Evolutionary conservation across 1,139 yeast species (phyloP), one percentile per base, ranked within the genome.

Genomic region (Wickerhamomyces sp.): DNA sequence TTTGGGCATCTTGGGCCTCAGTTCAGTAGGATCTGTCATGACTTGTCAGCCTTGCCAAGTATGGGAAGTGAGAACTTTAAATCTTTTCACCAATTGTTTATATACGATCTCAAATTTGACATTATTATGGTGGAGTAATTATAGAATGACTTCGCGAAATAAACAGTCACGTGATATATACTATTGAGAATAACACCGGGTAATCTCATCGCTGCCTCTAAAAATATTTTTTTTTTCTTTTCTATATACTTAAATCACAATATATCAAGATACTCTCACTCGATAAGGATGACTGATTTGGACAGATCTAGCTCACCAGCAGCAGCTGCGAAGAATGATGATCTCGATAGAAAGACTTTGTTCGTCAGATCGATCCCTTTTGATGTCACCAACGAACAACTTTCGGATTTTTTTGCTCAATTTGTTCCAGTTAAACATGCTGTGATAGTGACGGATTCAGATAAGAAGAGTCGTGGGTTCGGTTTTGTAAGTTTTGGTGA

Each of bases 351-450:
- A 54, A 77, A 74, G 54, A 82, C 91, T 4, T 67, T 91, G 26
- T 91, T 89, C 57, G 93, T 91, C 22, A 73, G 96, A 42, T 72
- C 88, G 5, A 68, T 91, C 34, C 97, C 97, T 2, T 66, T 70
- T 42, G 82, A 76, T 35, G 94, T 89, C 6, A 82, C 93, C 1
- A 75, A 81, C 18, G 95, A 87, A 40, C 80, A 87, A 50, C 68
- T 88, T 33, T 72, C 91, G 1, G 85, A 82, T 48, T 87, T 71
- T 61, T 91, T 91, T 55, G 83, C 97, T 1, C 87, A 87, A 45
- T 82, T 88, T 59, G 93, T 87, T 2, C 98, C 98, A 5, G 94
- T 91, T 12, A 88, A 83, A 61, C 98, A 91, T 61, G 95, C 97
- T 4, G 93, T 88, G 33, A 75, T 91, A 33, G 98, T 93, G 17